These are phyloP conservation scores for Sergeia podlipaevii DNA, from an alignment of 208 protist genomes.

Conservation along the genomic window DNA sequence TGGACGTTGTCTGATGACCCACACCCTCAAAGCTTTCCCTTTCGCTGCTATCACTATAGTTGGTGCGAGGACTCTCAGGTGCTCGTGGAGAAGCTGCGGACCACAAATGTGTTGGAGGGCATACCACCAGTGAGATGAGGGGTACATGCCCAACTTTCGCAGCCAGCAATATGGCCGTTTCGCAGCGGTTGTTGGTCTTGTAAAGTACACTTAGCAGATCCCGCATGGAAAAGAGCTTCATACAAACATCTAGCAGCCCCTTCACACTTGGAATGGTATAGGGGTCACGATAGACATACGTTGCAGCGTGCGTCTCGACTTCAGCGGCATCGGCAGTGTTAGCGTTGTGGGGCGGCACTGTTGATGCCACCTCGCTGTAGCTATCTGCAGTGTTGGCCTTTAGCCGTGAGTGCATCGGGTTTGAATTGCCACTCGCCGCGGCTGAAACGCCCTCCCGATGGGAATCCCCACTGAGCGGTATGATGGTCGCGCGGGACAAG, in stretches of 20 bases:
- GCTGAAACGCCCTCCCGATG: too few relatives aligned
- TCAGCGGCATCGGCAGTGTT: slow-evolving; percentile 2
- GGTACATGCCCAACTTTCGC: slow-evolving; percentile 46
- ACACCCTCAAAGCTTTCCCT: background rate
- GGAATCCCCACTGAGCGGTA: too few relatives aligned
- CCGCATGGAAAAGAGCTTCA: too few relatives aligned
- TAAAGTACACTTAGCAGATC: too few relatives aligned
- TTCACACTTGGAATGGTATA: slow-evolving; percentile 22
- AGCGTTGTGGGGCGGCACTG: too few relatives aligned
- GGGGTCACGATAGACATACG: slow-evolving; percentile 29
- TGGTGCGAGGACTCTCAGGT: too few relatives aligned
- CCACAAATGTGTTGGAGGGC: background rate
- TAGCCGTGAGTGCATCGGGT: too few relatives aligned
- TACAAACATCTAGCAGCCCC: slow-evolving; percentile 19
- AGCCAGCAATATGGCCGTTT: slow-evolving; percentile 63
- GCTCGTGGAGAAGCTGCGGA: background rate
- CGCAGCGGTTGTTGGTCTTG: slow-evolving; percentile 26
- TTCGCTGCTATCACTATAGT: background rate
- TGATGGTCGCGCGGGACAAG: too few relatives aligned
- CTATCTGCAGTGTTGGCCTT: too few relatives aligned
- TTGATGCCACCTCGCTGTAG: too few relatives aligned
- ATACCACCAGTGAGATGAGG: slow-evolving; percentile 42
- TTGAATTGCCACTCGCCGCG: too few relatives aligned
- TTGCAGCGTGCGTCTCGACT: background rate
- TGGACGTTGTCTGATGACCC: background rate